These are phyloP conservation scores for Ganoderma resinaceum DNA, from an alignment of 1,284 basidiomycete species.

Conservation along the genomic window DNA sequence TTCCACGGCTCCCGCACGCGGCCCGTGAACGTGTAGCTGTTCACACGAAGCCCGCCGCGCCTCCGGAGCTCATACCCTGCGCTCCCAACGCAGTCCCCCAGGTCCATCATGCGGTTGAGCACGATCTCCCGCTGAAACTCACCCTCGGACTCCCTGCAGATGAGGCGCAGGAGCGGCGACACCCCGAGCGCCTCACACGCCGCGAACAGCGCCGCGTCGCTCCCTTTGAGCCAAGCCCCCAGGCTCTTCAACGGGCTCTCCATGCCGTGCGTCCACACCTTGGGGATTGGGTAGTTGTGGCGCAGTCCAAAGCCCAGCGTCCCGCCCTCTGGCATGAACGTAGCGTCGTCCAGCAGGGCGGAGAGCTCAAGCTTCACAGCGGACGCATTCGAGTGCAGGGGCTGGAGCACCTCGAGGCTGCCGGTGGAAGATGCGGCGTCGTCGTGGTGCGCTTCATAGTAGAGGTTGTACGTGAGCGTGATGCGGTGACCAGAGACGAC, in stretches of 20 bases:
- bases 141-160: neutral
- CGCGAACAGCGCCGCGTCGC: slow-evolving; percentile 12
- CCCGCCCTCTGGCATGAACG: slow-evolving; percentile 42
- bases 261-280: neutral
- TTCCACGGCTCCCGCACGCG: neutral
- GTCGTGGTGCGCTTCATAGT: slow-evolving; percentile 15
- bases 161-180: neutral
- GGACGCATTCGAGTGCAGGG: neutral
- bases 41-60: no score
- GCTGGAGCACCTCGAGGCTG: slow-evolving; percentile 6
- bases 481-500: slow-evolving; percentile 50
- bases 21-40: neutral
- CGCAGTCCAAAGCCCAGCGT: slow-evolving; percentile 46
- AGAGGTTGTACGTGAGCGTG: slow-evolving; percentile 52
- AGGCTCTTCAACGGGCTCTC: slow-evolving; percentile 11
- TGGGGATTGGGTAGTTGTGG: slow-evolving; percentile 37
- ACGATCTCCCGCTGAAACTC: neutral
- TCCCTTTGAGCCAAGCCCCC: slow-evolving; percentile 21
- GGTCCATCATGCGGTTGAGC: neutral
- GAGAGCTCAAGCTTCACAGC: neutral
- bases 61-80: neutral
- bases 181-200: slow-evolving; percentile 8
- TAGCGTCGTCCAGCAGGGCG: slow-evolving; percentile 33
- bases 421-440: neutral
- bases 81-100: neutral